Base-by-base conservation (phyloP, 176 grass and related monocot genomes). In the Musa beccarii region DNA sequence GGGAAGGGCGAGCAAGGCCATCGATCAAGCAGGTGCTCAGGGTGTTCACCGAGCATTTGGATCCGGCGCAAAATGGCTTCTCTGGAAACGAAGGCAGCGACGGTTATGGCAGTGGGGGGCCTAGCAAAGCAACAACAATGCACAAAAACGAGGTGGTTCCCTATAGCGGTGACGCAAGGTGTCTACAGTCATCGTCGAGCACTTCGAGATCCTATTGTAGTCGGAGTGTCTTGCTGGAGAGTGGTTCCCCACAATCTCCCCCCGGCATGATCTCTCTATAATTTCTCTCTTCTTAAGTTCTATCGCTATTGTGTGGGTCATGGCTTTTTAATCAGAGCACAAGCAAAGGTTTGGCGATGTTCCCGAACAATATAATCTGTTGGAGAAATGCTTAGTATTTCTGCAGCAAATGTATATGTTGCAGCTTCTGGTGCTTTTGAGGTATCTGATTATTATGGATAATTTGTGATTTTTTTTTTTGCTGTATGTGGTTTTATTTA, bases 181-280 rank as follows among this genome's bases (percentile, higher is more conserved):
- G 79, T 13, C 84, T 99, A 9, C 88, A 91, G 23, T 99, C 95
- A 24, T 99, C 95, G 15, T 88, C 84, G 9, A 99, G 95, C 75
- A 99, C 95, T 0, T 91, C 91, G 9, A 88, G 84, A 78, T 99
- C 95, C 0, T 99, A 92, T 69, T 99, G 95, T 84, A 99, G 95
- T 74, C 86, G 91, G 69, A 94, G 88, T 66, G 78, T 94, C 77
- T 84, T 99, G 68, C 91, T 99, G 1, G 95, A 99, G 9, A 80
- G 70, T 7, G 86, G 90, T n/a, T 92, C 89, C 11, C 85, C 91
- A 13, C 91, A 88, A 53, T 99, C 95, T 16, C 95, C 95, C 0
- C 84, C 84, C 63, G 90, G 83, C 75, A 52, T 87, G 26, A 28
- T 81, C 73, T 91, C 90, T 34, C 74, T 94, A 9, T 94, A 79